Percentiles rank a stretch among this genome's conserved stretches.
phyloP scores from a whole-genome alignment of 345 rosid species.

The Rhodamnia argentea region DNA sequence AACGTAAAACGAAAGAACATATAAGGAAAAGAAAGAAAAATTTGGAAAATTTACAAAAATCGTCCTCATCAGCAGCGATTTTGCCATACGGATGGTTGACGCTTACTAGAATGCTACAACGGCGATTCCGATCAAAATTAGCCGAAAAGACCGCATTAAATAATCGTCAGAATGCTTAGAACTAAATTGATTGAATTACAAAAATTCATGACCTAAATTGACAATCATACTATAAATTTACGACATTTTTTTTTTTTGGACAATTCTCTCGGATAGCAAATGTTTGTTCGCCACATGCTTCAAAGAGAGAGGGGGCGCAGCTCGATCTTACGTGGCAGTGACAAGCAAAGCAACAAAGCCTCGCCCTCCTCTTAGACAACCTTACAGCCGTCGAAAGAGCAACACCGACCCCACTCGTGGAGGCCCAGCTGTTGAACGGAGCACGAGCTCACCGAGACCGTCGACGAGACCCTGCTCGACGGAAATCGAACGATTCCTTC shows the following conservation, averaged over 20 bases:
- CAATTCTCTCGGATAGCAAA: background rate
- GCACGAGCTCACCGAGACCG: background rate
- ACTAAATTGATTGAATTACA: background rate
- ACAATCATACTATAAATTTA: background rate
- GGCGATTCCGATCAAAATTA: no score
- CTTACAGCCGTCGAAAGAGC: background rate
- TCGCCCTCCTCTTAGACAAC: background rate
- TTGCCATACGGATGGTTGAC: background rate
- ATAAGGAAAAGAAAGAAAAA: no score
- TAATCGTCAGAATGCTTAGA: no score
- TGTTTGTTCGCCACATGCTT: background rate
- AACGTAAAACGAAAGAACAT: background rate
- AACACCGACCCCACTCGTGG: background rate
- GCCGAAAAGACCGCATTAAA: no score
- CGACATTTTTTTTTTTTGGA: background rate
- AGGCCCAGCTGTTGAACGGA: background rate
- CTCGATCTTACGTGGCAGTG: background rate
- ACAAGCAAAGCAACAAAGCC: background rate
- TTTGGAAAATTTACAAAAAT: background rate
- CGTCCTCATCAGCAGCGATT: rapidly evolving
- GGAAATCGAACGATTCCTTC: background rate
- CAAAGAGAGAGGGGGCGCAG: background rate
- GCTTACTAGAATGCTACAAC: no score
- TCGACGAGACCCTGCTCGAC: background rate
- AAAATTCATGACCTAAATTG: background rate